These are phyloP conservation scores for Hevea brasiliensis DNA, from an alignment of 345 rosid species.

Conservation along the genomic window DNA sequence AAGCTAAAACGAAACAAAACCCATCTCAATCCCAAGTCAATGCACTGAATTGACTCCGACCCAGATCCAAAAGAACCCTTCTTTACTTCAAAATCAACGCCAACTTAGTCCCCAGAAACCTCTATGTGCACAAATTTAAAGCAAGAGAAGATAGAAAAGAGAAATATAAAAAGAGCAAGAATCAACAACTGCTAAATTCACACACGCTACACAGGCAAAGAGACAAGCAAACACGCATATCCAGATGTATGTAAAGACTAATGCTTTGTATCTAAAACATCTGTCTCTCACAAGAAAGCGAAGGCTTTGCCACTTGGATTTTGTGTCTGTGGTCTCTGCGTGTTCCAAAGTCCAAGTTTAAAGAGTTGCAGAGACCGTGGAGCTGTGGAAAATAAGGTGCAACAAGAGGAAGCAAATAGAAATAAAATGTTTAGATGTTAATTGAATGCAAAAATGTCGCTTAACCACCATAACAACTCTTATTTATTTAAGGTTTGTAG, in stretches of 20 bases:
- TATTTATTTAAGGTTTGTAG: not conserved
- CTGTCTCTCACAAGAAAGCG: not conserved
- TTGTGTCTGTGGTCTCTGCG: not conserved
- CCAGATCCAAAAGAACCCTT: constrained; percentile 42
- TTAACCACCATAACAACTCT: not conserved
- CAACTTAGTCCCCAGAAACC: not conserved
- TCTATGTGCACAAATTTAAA: not conserved
- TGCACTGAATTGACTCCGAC: constrained; percentile 30
- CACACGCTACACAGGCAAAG: not conserved
- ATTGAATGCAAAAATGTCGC: not conserved
- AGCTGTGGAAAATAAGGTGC: not conserved
- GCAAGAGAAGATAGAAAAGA: not conserved
- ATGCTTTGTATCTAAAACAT: not conserved
- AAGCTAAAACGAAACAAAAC: constrained; percentile 31
- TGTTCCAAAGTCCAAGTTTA: not conserved
- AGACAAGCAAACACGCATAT: not conserved
- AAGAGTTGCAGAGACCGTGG: constrained; percentile 13
- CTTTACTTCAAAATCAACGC: constrained; percentile 17
- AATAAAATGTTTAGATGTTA: not conserved
- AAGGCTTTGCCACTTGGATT: not conserved
- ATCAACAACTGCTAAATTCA: not conserved
- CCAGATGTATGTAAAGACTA: not conserved
- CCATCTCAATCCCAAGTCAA: constrained; percentile 33
- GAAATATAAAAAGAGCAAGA: not conserved
- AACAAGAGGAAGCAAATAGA: not conserved